These are phyloP conservation scores for Parathielavia appendiculata DNA, from an alignment of 495 filamentous ascomycete genomes.

Conservation along the genomic window DNA sequence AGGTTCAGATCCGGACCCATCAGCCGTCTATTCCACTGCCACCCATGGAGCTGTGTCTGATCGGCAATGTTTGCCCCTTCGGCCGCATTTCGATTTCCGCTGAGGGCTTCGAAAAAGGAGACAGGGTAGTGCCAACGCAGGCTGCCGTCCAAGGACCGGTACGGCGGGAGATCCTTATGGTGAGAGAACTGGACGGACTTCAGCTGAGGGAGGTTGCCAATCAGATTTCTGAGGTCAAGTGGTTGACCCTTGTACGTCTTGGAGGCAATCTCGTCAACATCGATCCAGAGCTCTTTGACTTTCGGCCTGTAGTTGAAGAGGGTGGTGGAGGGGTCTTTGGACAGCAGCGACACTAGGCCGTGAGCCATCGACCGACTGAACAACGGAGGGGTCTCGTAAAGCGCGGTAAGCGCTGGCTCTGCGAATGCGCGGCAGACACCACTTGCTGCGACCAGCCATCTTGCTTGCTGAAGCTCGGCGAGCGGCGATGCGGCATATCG, in stretches of 20 bases:
- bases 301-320: conserved; percentile 57
- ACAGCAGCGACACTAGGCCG: conserved; percentile 32
- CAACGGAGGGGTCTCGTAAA: conserved; percentile 64
- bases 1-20: conserved; percentile 47
- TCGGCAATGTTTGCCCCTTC: not conserved
- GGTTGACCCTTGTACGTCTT: conserved; percentile 33
- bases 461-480: conserved; percentile 47
- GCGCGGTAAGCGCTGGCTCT: conserved; percentile 67
- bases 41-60: conserved; percentile 51
- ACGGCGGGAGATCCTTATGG: conserved; percentile 50
- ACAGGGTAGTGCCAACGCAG: conserved; percentile 62
- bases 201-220: conserved; percentile 46
- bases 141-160: conserved; percentile 40
- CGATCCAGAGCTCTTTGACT: conserved; percentile 62
- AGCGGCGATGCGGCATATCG: conserved; percentile 58
- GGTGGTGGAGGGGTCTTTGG: conserved; percentile 39
- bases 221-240: conserved; percentile 39
- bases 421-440: conserved; percentile 59
- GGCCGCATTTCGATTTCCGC: conserved; percentile 6
- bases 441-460: conserved; percentile 59
- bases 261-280: conserved; percentile 44
- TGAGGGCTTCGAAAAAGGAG: conserved; percentile 53
- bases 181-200: conserved; percentile 52
- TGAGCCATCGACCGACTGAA: conserved; percentile 46
- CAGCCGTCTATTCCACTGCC: conserved; percentile 75